Base-by-base conservation (phyloP, 2,329 filamentous ascomycete genomes). In the Rachicladosporium sp. region DNA sequence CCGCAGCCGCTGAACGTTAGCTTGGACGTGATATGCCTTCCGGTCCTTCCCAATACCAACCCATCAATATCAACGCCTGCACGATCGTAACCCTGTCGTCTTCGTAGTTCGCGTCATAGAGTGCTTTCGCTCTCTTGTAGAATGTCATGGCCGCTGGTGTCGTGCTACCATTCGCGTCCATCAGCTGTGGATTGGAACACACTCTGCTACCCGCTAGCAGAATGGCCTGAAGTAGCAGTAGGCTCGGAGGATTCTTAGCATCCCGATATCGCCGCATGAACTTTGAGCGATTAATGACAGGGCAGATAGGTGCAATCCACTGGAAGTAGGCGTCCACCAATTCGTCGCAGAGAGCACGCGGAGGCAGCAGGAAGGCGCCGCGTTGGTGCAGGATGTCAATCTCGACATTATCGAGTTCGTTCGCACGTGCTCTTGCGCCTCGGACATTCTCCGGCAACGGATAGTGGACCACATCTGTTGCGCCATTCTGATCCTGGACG, bases 41-140 rank as follows among this genome's bases (percentile, higher is more conserved):
- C 4, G 91, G 91, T 0, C 88, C 89, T 65, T 98, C 91, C 89
- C 91, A 96, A 61, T 95, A 96, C 91, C 91, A 96, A 23, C 89
- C 89, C 82, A 98, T 91, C 34, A 98, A 63, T 31, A 96, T 75
- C 44, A 96, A 68, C 2, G 89, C 87, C 61, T 96, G 91, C 3
- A 96, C 89, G 48, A 96, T 95, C 0, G 89, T 96, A 36, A 96
- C 86, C 7, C 89, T 76, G 54, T 96, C 89, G 53, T 96, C 89
- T 61, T 96, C 89, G 56, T 95, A 96, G 54, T 94, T 95, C 41
- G 89, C 89, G 63, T 96, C 89, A 56, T 91, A 96, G 2, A 96
- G 67, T 0, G 89, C 89, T 60, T 96, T 96, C 30, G 89, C 89
- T 42, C 89, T 76, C 63, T 96, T 96, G 67, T 96, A 96, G 55